Conservation (phyloP, 148 eudicot species). For the Amaranthus hypochondriacus region DNA sequence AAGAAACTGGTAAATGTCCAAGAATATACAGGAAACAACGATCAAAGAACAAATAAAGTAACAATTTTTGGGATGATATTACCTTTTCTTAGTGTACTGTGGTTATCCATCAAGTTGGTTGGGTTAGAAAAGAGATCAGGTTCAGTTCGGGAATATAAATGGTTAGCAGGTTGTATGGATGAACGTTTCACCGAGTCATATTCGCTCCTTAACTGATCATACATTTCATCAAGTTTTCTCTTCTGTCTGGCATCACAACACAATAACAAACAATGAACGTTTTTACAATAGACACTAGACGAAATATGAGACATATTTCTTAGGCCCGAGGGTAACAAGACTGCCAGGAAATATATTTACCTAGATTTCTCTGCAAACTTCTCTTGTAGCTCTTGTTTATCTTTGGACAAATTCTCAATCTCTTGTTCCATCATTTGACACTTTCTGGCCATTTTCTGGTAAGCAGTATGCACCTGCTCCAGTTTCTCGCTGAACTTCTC, state of each 20-base stretch:
- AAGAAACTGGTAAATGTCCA: too few relatives aligned
- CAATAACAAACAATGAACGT: constrained; percentile 10
- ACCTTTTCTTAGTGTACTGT: constrained; percentile 74
- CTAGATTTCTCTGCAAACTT: constrained; percentile 90
- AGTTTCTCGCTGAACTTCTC: constrained; percentile 74
- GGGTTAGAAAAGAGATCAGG: constrained; percentile 77
- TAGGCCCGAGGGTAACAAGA: constrained; percentile 1
- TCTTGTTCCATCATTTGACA: constrained; percentile 93
- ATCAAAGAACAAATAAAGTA: not conserved
- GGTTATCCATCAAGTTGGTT: constrained; percentile 61
- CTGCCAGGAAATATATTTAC: constrained; percentile 26
- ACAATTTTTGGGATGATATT: constrained; percentile 19
- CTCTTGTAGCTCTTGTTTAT: constrained; percentile 88
- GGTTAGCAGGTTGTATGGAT: constrained; percentile 78
- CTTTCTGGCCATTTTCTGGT: constrained; percentile 87
- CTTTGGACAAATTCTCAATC: constrained; percentile 66
- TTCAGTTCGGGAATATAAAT: constrained; percentile 62
- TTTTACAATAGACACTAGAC: not conserved
- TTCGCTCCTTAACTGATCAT: constrained; percentile 86
- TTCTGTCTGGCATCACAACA: constrained; percentile 59
- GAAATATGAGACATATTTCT: not conserved
- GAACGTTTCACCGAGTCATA: constrained; percentile 68
- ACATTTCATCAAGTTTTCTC: constrained; percentile 97
- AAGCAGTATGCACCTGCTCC: constrained; percentile 77
- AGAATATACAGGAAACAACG: too few relatives aligned